These are phyloP conservation scores for Globisporangium rhizosaccharum DNA, from an alignment of 352 stramenopile genomes.

Conservation along the genomic window DNA sequence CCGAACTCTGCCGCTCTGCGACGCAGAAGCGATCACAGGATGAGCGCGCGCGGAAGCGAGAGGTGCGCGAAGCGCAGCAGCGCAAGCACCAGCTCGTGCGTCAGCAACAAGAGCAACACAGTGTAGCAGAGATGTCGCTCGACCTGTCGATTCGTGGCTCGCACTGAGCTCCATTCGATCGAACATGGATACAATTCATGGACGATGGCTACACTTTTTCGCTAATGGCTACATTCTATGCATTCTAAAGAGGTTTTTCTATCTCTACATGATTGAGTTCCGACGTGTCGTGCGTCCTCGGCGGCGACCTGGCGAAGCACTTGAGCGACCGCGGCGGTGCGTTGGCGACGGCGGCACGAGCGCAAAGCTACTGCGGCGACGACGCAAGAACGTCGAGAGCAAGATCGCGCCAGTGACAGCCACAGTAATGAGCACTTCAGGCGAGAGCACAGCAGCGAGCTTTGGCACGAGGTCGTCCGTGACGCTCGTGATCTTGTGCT, in stretches of 20 bases:
- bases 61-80: slow-evolving; percentile 8
- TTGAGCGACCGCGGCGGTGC: slow-evolving; percentile 24
- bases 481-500: slow-evolving; percentile 71
- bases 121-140: slow-evolving; percentile 27
- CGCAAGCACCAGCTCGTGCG: slow-evolving; percentile 13
- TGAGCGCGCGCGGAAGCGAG: slow-evolving; percentile 14
- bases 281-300: slow-evolving; percentile 13
- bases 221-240: slow-evolving; percentile 6
- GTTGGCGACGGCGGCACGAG: slow-evolving; percentile 14
- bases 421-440: slow-evolving; percentile 50
- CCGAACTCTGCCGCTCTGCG: slow-evolving; percentile 4
- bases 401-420: slow-evolving; percentile 46
- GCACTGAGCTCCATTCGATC: slow-evolving; percentile 1
- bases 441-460: slow-evolving; percentile 39
- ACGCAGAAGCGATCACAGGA: slow-evolving; percentile 11
- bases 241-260: slow-evolving; percentile 13
- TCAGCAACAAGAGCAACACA: slow-evolving; percentile 6
- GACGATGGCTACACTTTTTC: slow-evolving; percentile 8
- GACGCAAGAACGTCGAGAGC: slow-evolving; percentile 56
- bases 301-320: slow-evolving; percentile 6
- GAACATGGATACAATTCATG: neutral
- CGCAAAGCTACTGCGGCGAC: slow-evolving; percentile 23
- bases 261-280: slow-evolving; percentile 42
- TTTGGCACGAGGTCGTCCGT: slow-evolving; percentile 62
- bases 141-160: slow-evolving; percentile 1